Evolutionary conservation across 495 filamentous ascomycete genomes (phyloP), one percentile per base, ranked within the genome.

Genomic region (Talaromyces thailandensis): DNA sequence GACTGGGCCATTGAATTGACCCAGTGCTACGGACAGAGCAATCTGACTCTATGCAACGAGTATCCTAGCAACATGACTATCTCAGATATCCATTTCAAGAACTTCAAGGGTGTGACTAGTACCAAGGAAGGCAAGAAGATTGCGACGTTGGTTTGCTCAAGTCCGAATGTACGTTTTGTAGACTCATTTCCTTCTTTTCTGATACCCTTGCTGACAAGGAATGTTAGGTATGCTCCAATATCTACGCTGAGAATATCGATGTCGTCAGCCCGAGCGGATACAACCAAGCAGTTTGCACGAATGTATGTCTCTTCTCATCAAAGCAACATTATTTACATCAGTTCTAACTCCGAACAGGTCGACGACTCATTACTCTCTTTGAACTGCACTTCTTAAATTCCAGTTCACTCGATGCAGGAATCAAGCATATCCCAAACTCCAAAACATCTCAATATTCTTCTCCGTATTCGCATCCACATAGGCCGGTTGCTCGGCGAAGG

Each of bases 1-100:
- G 84, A 88, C 68, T 87, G 83, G 60, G 83, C 81, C 4, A 86
- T 88, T 63, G 83, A 87, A 66, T 75, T 87, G 32, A 83, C 83
- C 23, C 84, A 87, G 70, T 88, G 85, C 73, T 87, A 88, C 64
- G 84, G 84, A 3, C 84, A 88, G 68, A 78, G 69, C 18, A 87
- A 88, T 60, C 60, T 81, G 35, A 86, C 86, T 7, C 75, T 87
- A 12, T 88, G 85, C 65, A 76, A 84, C 50, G 64, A 84, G 66
- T 84, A 71, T 66, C 85, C 85, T 48, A 82, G 80, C 51, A 80
- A 77, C 43, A 68, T 87, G 37, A 85, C 79, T 0, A 88, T 88
- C 43, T 76, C 75, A 6, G 80, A 86, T 63, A 67, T 84, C 28
- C 66, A 71, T 51, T 82, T 85, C 63, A 81, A 72, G 25, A 79